Evolutionary conservation across 305 asterid species (phyloP), one percentile per base, ranked within the genome.

Genomic region (Fraxinus platypoda): DNA sequence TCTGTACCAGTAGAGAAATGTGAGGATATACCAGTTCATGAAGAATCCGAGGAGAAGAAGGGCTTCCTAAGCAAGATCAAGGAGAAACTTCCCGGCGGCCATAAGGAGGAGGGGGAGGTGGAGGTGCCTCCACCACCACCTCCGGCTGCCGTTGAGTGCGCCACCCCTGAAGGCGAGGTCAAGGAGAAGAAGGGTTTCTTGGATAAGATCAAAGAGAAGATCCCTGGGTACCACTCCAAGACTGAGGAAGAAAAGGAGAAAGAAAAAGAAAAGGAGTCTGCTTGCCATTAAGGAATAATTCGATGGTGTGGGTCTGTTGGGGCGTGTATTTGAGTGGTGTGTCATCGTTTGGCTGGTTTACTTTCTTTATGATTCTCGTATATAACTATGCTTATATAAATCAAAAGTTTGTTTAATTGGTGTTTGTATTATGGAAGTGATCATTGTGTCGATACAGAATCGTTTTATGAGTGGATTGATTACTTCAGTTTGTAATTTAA

Each of bases 131-230:
- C 92, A 2, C 86, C 66, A 0, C 84, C 85, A 3, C 87, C 87
- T 2, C 82, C 81, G 13, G 23, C 82, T 0, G 79, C 31, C 0
- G 71, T 73, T 3, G 91, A 86, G 73, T 71, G 76, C 89, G 66
- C 78, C 82, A 30, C 84, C 80, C 6, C 80, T 87, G 8, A 94
- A 87, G 66, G 90, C n/a, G 92, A 88, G 78, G 91, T 80, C 0
- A 91, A 92, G 83, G 98, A 93, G 64, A 94, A 94, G 87, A 95
- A 94, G 81, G 94, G 99, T 0, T 91, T 95, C 81, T 57, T 94
- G 89, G 97, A 93, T 7, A 95, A 95, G 93, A 94, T 95, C 77
- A 95, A 94, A 94, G 99, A 94, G 88, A 95, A 95, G 80, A 78
- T 95, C 8, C 99, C 97, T 0, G 98, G 99, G 12, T 88, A 89